Conservation (phyloP, 192 early-diverging fungal genomes). For the Jimgerdemannia flammicorona region DNA sequence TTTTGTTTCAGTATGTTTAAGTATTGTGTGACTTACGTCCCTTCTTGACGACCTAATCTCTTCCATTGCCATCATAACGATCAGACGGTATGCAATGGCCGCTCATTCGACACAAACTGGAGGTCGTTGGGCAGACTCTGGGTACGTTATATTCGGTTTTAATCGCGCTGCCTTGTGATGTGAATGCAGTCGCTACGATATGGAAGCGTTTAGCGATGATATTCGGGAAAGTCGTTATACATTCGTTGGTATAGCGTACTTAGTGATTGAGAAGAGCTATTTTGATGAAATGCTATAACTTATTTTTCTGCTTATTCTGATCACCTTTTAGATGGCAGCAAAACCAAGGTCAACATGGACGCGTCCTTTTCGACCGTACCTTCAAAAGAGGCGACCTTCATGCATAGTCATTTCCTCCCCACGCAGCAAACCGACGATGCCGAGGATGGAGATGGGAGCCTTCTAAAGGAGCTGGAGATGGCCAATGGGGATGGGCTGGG, state of each 20-base stretch:
- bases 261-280: no score
- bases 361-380: not conserved
- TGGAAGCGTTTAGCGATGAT: no score
- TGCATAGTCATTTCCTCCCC: not conserved
- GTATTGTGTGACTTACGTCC: not conserved
- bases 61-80: not conserved
- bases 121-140: constrained; percentile 29
- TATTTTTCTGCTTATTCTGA: not conserved
- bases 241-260: no score
- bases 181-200: no score
- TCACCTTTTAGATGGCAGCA: not conserved
- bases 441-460: not conserved
- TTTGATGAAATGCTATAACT: not conserved
- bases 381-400: not conserved
- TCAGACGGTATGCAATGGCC: constrained; percentile 44
- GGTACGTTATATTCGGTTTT: constrained; percentile 3
- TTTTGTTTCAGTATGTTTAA: constrained; percentile 2
- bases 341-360: not conserved
- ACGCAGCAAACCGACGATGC: not conserved
- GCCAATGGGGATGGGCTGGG: not conserved
- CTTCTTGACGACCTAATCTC: no score
- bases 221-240: no score
- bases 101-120: constrained; percentile 31
- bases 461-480: not conserved
- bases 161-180: not conserved